phyloP scores from a whole-genome alignment of 306 rosid species.

The peach (Prunus persica) region DNA sequence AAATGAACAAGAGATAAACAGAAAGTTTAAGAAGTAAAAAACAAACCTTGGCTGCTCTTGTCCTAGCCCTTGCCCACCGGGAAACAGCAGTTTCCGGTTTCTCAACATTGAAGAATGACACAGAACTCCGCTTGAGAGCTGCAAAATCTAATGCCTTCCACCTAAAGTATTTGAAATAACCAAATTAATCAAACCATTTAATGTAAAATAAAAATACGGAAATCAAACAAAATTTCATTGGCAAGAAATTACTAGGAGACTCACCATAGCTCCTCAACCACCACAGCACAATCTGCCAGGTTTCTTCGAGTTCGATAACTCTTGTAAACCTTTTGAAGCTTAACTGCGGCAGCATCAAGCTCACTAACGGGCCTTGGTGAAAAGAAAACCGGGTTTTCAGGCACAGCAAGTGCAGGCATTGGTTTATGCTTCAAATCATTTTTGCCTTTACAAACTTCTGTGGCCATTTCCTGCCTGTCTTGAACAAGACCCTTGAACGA shows the following conservation, averaged over 20 bases:
- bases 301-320: conserved; percentile 86
- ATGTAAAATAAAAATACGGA: background rate
- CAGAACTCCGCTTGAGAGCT: conserved; percentile 67
- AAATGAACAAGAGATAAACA: too few species aligned
- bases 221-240: background rate
- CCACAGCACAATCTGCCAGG: conserved; percentile 94
- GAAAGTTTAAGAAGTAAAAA: too few species aligned
- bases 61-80: conserved; percentile 91
- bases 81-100: conserved; percentile 80
- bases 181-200: conserved; percentile 6
- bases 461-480: conserved; percentile 16
- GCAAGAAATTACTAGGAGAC: conserved; percentile 11
- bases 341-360: conserved; percentile 85
- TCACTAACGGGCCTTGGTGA: conserved; percentile 61
- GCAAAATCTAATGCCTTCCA: conserved; percentile 88
- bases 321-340: conserved; percentile 77
- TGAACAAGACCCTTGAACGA: conserved; percentile 44
- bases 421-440: conserved; percentile 35
- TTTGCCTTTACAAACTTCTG: conserved; percentile 16
- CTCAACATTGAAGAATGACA: conserved; percentile 62
- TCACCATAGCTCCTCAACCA: conserved; percentile 85
- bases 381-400: conserved; percentile 43
- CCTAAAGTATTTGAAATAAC: conserved; percentile 43
- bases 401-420: conserved; percentile 54
- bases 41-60: conserved; percentile 74